Percentiles rank a stretch among this genome's conserved stretches.
These are phyloP conservation scores for Zalaria sp. DNA, from an alignment of 2,329 filamentous ascomycete genomes.

Conservation along the genomic window DNA sequence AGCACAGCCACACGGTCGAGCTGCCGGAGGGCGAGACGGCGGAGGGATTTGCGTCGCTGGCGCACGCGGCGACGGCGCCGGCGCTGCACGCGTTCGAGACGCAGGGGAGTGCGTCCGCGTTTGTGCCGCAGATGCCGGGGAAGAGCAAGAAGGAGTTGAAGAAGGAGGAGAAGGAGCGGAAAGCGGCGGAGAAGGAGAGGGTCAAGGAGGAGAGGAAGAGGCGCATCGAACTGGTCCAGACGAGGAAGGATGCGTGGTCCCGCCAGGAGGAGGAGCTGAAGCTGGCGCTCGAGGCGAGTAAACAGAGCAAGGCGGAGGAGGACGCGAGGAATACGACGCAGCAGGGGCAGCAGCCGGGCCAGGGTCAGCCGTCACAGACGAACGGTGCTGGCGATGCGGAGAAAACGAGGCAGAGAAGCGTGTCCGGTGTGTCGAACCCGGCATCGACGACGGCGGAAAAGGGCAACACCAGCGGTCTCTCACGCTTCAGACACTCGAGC, in stretches of 20 bases:
- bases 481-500: constrained; percentile 48
- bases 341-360: no score
- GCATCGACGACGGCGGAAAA: constrained; percentile 3
- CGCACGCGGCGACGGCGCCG: constrained; percentile 54
- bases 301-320: constrained; percentile 44
- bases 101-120: neutral
- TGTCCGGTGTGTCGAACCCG: neutral
- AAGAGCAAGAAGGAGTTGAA: constrained; percentile 55
- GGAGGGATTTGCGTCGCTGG: constrained; percentile 42
- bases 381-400: constrained; percentile 12
- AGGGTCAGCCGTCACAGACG: constrained; percentile 4
- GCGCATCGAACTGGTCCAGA: constrained; percentile 17
- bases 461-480: constrained; percentile 11
- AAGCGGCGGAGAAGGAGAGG: constrained; percentile 43
- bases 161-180: constrained; percentile 43
- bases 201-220: constrained; percentile 30
- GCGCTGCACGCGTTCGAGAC: constrained; percentile 11
- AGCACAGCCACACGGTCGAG: constrained; percentile 20
- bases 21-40: constrained; percentile 28
- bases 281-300: constrained; percentile 52
- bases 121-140: constrained; percentile 26
- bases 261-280: constrained; percentile 50
- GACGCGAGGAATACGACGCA: constrained; percentile 6
- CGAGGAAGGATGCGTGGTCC: constrained; percentile 41
- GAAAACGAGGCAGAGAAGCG: constrained; percentile 1